Conservation (phyloP, 2,329 filamentous ascomycete genomes). For the Alternaria atra region DNA sequence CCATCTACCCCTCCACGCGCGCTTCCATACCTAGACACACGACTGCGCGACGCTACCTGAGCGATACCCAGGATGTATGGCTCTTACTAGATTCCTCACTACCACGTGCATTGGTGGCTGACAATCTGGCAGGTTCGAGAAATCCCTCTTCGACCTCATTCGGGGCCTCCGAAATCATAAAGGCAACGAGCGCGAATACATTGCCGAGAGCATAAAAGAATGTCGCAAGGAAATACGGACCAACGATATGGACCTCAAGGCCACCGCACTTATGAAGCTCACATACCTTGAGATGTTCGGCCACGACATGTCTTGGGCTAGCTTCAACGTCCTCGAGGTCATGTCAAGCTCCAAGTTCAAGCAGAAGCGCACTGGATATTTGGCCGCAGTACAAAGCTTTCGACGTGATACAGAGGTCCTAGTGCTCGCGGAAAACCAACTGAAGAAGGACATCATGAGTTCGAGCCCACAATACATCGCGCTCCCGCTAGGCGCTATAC, state of each 20-base stretch:
- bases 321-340: conserved; percentile 97
- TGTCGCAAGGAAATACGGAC: conserved; percentile 91
- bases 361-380: conserved; percentile 94
- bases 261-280: conserved; percentile 92
- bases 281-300: conserved; percentile 99
- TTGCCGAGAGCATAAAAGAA: conserved; percentile 92
- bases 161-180: conserved; percentile 94
- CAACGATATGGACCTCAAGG: conserved; percentile 97
- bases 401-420: conserved; percentile 94
- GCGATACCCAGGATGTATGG: conserved; percentile 37
- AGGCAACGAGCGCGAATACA: conserved; percentile 93
- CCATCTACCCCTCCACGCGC: conserved; percentile 40
- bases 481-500: conserved; percentile 87
- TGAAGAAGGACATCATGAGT: conserved; percentile 91
- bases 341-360: conserved; percentile 96
- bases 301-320: conserved; percentile 99
- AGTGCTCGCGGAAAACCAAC: conserved; percentile 94
- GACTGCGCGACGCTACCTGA: conserved; percentile 27
- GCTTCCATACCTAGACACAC: conserved; percentile 25
- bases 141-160: conserved; percentile 98
- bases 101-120: conserved; percentile 8
- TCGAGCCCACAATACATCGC: conserved; percentile 79
- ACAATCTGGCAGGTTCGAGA: conserved; percentile 83
- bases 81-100: too few species aligned
- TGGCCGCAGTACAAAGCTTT: conserved; percentile 96